Percentiles rank a stretch among this genome's conserved stretches.
Conservation (phyloP, 192 early-diverging fungal species). For the Fimicolochytrium jonesii region DNA sequence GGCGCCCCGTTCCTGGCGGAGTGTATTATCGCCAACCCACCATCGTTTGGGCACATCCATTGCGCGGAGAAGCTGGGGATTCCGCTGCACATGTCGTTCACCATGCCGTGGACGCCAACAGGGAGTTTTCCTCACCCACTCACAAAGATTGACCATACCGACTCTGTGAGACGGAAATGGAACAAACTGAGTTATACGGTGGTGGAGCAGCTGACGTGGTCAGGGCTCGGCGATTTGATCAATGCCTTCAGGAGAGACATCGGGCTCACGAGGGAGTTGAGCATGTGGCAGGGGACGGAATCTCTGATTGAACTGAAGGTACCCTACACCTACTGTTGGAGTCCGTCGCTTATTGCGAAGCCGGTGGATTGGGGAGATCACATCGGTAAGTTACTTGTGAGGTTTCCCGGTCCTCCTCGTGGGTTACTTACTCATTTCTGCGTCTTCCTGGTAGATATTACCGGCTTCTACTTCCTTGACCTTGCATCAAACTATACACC, state of each 20-base stretch:
- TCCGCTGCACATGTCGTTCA: conserved; percentile 63
- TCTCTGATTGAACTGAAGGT: neutral
- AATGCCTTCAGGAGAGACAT: conserved; percentile 52
- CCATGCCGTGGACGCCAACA: conserved; percentile 79
- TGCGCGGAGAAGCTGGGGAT: conserved; percentile 61
- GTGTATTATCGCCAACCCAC: conserved; percentile 64
- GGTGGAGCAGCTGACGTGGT: conserved; percentile 68
- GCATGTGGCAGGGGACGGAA: neutral
- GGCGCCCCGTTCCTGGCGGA: conserved; percentile 36
- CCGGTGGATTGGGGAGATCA: conserved; percentile 1
- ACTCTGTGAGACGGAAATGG: conserved; percentile 37
- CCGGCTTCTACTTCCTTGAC: conserved; percentile 74
- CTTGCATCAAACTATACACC: conserved; percentile 61
- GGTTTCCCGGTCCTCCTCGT: conserved; percentile 9
- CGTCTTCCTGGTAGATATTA: too few species aligned
- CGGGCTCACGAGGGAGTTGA: conserved; percentile 8
- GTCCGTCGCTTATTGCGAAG: conserved; percentile 18
- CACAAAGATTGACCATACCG: conserved; percentile 44
- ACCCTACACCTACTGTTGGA: conserved; percentile 49
- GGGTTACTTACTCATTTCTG: conserved; percentile 60
- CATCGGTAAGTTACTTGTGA: conserved; percentile 1
- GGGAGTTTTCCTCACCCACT: conserved; percentile 68
- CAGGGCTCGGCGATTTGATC: conserved; percentile 49
- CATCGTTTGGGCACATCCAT: conserved; percentile 64
- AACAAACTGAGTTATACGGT: conserved; percentile 68